Base-by-base conservation (phyloP, 345 rosid species). In the Trapa incisa region DNA sequence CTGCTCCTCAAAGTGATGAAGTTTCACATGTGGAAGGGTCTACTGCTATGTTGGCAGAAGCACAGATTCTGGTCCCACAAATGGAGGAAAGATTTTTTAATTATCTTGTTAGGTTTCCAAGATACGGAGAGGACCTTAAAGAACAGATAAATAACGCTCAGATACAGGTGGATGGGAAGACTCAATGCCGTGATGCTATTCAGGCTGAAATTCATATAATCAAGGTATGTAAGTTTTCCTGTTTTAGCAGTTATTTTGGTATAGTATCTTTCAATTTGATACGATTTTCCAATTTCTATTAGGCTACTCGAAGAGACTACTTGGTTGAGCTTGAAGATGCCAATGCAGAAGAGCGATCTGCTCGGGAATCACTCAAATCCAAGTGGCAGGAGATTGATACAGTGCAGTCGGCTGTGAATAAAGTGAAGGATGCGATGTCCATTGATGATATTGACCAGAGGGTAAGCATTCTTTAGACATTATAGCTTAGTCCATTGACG, bases 331-430 rank as follows among this genome's bases (percentile, higher is more conserved):
- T 83, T 77, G 76, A 80, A 36, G 85, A 70, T 71, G 83, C 86
- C 37, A 15, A 71, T 70, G 67, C 81, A 65, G 82, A 87, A 80
- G 96, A 87, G 71, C 83, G 75, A 73, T 73, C 85, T 66, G 84
- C 88, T 58, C 81, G 89, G 29, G 84, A 79, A 42, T 68, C 76
- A 75, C 73, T 74, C 65, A 86, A 75, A 67, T 81, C 82, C 32
- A 92, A 87, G 74, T 80, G 89, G 66, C 79, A 82, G 72, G 95
- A 87, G 74, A 80, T 87, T 41, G 98, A 89, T 17, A 77, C 83
- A 68, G 76, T 86, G 65, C 89, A 79, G 72, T 80, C 78, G 56
- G 64, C 75, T 57, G 78, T 87, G 57, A 81, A 73, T 72, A 83
- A 71, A 71, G 77, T 77, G 72, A 86, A 80, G 80, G 75, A 61